phyloP scores from a whole-genome alignment of 2,329 filamentous ascomycete genomes.

The Neonectria neomacrospora region DNA sequence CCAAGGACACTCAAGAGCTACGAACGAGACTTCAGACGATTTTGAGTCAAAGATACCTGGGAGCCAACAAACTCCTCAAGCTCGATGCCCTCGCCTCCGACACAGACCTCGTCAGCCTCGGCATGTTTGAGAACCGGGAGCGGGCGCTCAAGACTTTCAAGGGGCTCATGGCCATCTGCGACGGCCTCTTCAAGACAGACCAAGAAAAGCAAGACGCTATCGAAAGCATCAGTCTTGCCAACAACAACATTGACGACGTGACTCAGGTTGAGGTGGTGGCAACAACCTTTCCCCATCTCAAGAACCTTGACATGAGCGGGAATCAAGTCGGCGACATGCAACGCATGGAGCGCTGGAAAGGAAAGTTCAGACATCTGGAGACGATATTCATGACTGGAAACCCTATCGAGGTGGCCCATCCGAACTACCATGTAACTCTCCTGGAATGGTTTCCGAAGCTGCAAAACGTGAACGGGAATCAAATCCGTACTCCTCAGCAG shows the following conservation, averaged over 20 bases:
- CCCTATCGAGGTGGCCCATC: conserved; percentile 71
- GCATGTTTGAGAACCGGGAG: conserved; percentile 77
- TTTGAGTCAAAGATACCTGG: conserved; percentile 78
- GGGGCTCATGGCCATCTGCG: conserved; percentile 88
- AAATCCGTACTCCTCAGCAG: conserved; percentile 79
- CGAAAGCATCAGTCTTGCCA: conserved; percentile 81
- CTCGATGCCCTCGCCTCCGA: conserved; percentile 83
- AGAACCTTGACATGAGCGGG: conserved; percentile 88
- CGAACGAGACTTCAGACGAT: conserved; percentile 76
- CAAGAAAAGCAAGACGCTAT: conserved; percentile 82
- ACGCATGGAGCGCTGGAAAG: conserved; percentile 78
- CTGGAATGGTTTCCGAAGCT: conserved; percentile 86
- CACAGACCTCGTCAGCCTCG: conserved; percentile 75
- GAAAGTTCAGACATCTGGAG: conserved; percentile 81
- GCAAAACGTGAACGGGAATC: conserved; percentile 77
- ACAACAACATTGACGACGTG: conserved; percentile 82
- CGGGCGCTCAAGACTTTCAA: conserved; percentile 90
- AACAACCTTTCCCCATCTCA: conserved; percentile 83
- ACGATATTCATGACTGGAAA: conserved; percentile 84
- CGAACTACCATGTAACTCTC: conserved; percentile 74
- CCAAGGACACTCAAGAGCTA: conserved; percentile 67
- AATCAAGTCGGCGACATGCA: conserved; percentile 79
- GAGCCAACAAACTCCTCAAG: conserved; percentile 78
- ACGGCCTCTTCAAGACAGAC: conserved; percentile 77
- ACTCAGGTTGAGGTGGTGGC: conserved; percentile 78